A percentile compares a stretch with the other conserved stretches of the same genome.
These are phyloP conservation scores for Pittosporum tobira DNA, from an alignment of 129 eudicot species.

Conservation along the genomic window DNA sequence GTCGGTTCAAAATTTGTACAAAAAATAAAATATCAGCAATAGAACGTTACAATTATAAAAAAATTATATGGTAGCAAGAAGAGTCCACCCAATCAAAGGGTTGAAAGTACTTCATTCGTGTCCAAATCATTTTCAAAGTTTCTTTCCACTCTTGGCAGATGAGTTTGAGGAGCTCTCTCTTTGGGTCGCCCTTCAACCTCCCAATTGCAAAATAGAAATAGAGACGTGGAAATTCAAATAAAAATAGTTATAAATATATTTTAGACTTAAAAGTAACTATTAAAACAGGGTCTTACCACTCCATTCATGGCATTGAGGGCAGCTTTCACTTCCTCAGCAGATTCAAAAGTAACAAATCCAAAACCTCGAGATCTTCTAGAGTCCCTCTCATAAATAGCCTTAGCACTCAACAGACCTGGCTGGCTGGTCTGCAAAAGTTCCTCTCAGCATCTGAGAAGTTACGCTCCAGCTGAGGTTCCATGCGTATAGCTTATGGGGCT, in stretches of 20 bases:
- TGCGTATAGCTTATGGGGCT: conserved; percentile 86
- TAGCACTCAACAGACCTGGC: conserved; percentile 81
- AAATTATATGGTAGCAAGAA: no score
- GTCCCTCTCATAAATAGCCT: conserved; percentile 64
- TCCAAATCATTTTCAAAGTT: conserved; percentile 12
- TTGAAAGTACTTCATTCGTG: not conserved
- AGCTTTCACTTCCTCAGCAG: conserved; percentile 55
- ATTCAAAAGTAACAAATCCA: conserved; percentile 91
- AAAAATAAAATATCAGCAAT: no score
- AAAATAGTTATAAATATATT: no score
- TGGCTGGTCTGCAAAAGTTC: no score
- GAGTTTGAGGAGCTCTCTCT: conserved; percentile 26
- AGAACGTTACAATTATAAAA: no score
- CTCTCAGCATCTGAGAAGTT: conserved; percentile 67
- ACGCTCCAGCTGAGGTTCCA: conserved; percentile 81
- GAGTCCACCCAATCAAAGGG: not conserved
- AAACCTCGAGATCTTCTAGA: conserved; percentile 81
- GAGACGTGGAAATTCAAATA: not conserved
- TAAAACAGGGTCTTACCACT: not conserved
- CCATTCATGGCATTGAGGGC: no score
- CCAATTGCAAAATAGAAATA: conserved; percentile 20
- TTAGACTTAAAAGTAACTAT: not conserved
- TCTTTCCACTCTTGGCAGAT: conserved; percentile 19
- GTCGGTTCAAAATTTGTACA: no score
- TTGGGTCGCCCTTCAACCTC: conserved; percentile 71